Evolutionary conservation across 2,329 filamentous ascomycete genomes (phyloP).

Genomic region (Tricladium varicosporioides): DNA sequence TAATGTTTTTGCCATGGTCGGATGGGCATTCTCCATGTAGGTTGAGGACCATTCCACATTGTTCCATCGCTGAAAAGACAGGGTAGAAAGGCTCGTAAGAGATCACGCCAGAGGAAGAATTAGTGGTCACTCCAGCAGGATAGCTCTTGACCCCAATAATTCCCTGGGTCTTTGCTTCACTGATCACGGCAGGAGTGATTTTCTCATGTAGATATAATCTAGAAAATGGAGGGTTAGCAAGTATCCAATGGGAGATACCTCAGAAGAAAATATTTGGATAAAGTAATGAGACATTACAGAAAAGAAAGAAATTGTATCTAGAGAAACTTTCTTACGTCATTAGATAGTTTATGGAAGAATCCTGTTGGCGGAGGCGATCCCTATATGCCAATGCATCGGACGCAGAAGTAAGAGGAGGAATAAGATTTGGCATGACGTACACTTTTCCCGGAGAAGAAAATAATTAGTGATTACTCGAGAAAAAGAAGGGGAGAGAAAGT

Average conservation of each 20-base stretch:
- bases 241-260: no score
- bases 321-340: conserved; percentile 52
- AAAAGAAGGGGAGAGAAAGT: conserved; percentile 20
- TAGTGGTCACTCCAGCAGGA: conserved; percentile 62
- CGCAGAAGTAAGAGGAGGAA: conserved; percentile 61
- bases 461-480: conserved; percentile 31
- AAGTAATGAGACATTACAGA: no score
- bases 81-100: conserved; percentile 70
- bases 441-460: background rate
- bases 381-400: conserved; percentile 66
- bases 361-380: conserved; percentile 55
- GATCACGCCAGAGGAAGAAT: conserved; percentile 67
- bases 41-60: conserved; percentile 79
- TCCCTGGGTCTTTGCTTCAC: conserved; percentile 27
- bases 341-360: conserved; percentile 63
- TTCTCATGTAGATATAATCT: conserved; percentile 42
- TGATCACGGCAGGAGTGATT: conserved; percentile 29
- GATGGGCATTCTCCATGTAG: conserved; percentile 82
- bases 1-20: conserved; percentile 41
- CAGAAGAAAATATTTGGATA: no score
- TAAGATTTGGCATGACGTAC: conserved; percentile 54
- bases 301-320: no score
- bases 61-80: conserved; percentile 87
- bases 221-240: no score
- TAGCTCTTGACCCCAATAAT: conserved; percentile 31